Percentiles rank a stretch among this genome's conserved stretches.
These are phyloP conservation scores for Stagonosporopsis cucurbitacearum DNA, from an alignment of 2,329 filamentous ascomycete species.

Conservation along the genomic window DNA sequence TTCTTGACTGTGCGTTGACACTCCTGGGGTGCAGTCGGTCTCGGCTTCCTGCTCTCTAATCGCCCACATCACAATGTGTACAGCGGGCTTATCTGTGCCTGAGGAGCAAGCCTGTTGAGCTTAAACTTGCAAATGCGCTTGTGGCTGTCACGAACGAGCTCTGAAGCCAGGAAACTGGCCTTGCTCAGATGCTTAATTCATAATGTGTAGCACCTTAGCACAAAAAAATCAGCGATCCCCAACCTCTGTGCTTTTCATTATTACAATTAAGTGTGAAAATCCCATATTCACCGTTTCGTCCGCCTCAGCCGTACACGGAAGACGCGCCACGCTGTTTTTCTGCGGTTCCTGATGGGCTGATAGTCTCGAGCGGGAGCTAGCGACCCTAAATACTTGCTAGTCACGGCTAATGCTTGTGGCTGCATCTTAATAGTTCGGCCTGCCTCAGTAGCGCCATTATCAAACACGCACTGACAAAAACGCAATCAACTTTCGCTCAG, in stretches of 20 bases:
- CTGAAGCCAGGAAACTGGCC: constrained; percentile 10
- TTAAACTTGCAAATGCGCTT: constrained; percentile 11
- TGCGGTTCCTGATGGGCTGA: constrained; percentile 14
- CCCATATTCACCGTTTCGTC: constrained; percentile 10
- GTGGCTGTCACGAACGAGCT: constrained; percentile 4
- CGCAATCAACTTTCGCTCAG: constrained; percentile 15
- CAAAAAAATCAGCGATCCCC: not conserved
- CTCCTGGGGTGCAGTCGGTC: constrained; percentile 1
- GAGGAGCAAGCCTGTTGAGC: constrained; percentile 2
- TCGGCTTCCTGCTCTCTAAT: constrained; percentile 7
- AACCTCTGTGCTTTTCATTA: not conserved
- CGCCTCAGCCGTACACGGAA: constrained; percentile 2
- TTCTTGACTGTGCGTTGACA: constrained; percentile 1
- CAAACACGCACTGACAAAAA: constrained; percentile 20
- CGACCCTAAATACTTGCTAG: constrained; percentile 8
- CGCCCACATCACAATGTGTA: not conserved
- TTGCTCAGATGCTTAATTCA: not conserved
- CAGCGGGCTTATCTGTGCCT: constrained; percentile 10
- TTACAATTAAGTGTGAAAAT: too few relatives aligned
- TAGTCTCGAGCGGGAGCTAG: constrained; percentile 19
- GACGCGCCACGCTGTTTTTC: constrained; percentile 2
- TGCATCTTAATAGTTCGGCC: constrained; percentile 20
- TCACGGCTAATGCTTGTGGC: constrained; percentile 15
- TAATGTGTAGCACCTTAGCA: constrained; percentile 4
- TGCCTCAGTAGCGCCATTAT: constrained; percentile 13